Evolutionary conservation across 108 stramenopile genomes (phyloP).

Genomic region (Schizochytrium sp.): DNA sequence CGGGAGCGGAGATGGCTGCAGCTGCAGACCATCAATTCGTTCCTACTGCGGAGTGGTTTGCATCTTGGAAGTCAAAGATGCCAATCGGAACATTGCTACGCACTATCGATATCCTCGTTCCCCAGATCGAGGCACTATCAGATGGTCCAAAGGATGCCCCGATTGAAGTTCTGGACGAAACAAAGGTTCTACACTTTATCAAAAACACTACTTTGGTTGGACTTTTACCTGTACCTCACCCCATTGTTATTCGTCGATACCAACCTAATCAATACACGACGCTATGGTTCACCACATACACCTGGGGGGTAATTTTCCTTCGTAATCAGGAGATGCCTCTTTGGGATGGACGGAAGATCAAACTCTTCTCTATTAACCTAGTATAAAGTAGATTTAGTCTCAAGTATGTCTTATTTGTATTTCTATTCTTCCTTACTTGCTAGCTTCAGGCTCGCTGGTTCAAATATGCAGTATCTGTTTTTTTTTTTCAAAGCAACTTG

Average conservation of each 20-base stretch:
- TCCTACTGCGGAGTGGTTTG: conserved; percentile 83
- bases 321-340: conserved; percentile 91
- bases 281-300: conserved; percentile 96
- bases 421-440: not conserved
- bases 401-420: not conserved
- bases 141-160: conserved; percentile 66
- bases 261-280: conserved; percentile 95
- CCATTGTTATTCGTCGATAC: conserved; percentile 97
- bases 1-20: not conserved
- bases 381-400: not conserved
- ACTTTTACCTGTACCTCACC: conserved; percentile 92
- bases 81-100: conserved; percentile 91
- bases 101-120: conserved; percentile 89
- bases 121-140: conserved; percentile 90
- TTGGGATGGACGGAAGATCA: conserved; percentile 83
- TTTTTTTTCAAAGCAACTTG: too few species aligned
- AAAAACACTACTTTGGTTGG: conserved; percentile 91
- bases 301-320: conserved; percentile 98
- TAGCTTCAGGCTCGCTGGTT: not conserved
- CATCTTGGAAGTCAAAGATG: conserved; percentile 83
- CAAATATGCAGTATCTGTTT: too few species aligned
- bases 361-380: conserved; percentile 56
- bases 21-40: not conserved
- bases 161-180: conserved; percentile 85
- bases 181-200: conserved; percentile 87